These are phyloP conservation scores for Starmerella powellii DNA, from an alignment of 805 yeast species.

Conservation along the genomic window DNA sequence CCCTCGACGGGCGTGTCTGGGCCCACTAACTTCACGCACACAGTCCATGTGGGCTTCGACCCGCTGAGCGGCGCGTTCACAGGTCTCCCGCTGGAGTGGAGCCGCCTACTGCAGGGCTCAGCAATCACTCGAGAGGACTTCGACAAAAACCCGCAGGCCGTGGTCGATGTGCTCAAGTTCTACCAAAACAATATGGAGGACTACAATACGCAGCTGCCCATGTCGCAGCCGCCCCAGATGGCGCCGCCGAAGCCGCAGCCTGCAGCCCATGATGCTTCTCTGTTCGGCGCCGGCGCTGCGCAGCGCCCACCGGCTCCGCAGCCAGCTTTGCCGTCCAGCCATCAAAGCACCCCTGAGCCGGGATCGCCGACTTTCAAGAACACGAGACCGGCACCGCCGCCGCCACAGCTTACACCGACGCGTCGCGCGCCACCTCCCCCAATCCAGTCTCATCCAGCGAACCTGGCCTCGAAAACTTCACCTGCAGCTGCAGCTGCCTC, in stretches of 20 bases:
- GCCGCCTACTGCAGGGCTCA: constrained; percentile 62
- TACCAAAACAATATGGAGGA: constrained; percentile 34
- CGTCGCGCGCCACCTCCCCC: constrained; percentile 21
- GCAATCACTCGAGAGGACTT: constrained; percentile 85
- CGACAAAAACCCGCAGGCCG: constrained; percentile 85
- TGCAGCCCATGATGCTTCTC: neutral
- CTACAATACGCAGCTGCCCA: constrained; percentile 1
- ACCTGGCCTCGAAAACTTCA: neutral
- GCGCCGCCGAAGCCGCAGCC: constrained; percentile 3
- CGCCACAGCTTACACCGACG: constrained; percentile 15
- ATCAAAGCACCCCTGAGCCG: neutral
- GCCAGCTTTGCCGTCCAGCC: no score
- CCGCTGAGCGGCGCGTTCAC: constrained; percentile 72
- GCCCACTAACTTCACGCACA: constrained; percentile 91
- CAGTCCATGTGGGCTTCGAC: constrained; percentile 90
- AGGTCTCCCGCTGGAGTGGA: constrained; percentile 92
- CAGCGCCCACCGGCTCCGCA: neutral
- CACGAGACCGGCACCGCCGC: constrained; percentile 18
- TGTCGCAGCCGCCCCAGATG: constrained; percentile 7
- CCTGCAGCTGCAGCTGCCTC: neutral
- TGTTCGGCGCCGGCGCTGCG: neutral
- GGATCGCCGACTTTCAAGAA: constrained; percentile 15
- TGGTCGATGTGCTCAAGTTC: constrained; percentile 78
- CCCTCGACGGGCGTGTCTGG: constrained; percentile 53
- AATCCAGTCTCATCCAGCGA: neutral